Conservation (phyloP, 2,329 filamentous ascomycete species). For the Diaporthe citrichinensis region DNA sequence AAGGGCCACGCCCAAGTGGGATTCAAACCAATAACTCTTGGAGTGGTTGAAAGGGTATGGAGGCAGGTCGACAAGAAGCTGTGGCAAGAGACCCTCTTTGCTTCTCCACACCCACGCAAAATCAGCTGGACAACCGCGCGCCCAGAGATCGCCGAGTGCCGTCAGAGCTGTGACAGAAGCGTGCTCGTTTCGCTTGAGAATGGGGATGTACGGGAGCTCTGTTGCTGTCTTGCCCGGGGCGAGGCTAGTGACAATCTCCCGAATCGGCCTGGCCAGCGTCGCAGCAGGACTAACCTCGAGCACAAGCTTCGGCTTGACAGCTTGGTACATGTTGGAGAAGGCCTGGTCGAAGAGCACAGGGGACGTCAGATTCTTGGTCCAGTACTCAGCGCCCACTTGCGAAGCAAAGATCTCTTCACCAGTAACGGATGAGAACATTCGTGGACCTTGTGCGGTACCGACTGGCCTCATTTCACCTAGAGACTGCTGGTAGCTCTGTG, state of each 20-base stretch:
- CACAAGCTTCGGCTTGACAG: conserved; percentile 52
- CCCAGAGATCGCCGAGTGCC: conserved; percentile 55
- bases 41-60: conserved; percentile 69
- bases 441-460: neutral
- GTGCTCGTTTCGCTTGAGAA: conserved; percentile 32
- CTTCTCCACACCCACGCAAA: conserved; percentile 50
- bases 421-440: conserved; percentile 60
- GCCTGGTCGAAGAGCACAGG: conserved; percentile 61
- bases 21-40: conserved; percentile 68
- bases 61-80: conserved; percentile 61
- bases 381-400: conserved; percentile 56
- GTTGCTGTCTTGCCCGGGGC: conserved; percentile 2
- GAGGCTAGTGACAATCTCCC: conserved; percentile 48
- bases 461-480: conserved; percentile 45
- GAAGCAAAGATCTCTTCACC: conserved; percentile 35
- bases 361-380: conserved; percentile 61
- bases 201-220: conserved; percentile 21
- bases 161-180: conserved; percentile 44
- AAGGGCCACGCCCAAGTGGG: conserved; percentile 58
- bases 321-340: conserved; percentile 50
- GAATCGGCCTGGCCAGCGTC: conserved; percentile 54
- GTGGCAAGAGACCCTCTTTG: conserved; percentile 35
- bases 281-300: conserved; percentile 59
- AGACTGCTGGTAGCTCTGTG: conserved; percentile 52
- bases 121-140: conserved; percentile 50